These are phyloP conservation scores for Lentinula guzmanii DNA, from an alignment of 768 basidiomycete genomes.

Conservation along the genomic window DNA sequence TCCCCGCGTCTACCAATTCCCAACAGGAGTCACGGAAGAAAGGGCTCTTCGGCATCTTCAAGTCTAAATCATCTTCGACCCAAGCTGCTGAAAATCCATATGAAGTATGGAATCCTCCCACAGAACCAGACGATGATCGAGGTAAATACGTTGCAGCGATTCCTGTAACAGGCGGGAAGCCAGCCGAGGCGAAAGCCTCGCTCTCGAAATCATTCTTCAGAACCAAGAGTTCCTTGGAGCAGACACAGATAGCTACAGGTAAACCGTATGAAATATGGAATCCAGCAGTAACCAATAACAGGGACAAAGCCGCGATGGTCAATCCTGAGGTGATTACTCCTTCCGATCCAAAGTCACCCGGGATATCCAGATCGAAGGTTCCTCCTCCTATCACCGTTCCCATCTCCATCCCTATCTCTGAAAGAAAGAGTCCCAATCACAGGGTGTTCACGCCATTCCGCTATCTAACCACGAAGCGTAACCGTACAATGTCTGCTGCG, in stretches of 20 bases:
- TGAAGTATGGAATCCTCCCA: not conserved
- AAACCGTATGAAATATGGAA: not conserved
- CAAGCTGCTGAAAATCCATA: not conserved
- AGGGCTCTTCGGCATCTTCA: conserved; percentile 30
- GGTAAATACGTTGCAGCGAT: not conserved
- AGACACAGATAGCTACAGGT: not conserved
- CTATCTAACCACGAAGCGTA: conserved; percentile 49
- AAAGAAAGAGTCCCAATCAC: conserved; percentile 33
- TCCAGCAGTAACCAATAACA: not conserved
- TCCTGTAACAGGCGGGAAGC: not conserved
- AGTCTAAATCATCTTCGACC: conserved; percentile 12
- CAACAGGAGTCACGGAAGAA: conserved; percentile 30
- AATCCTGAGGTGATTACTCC: not conserved
- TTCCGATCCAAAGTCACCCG: not conserved
- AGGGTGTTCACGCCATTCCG: conserved; percentile 60
- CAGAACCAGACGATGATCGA: not conserved
- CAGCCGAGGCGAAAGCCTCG: not conserved
- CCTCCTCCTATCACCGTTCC: conserved; percentile 22
- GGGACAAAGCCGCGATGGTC: not conserved
- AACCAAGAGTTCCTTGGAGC: conserved; percentile 9
- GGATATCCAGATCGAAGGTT: conserved; percentile 7
- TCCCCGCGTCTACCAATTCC: conserved; percentile 31
- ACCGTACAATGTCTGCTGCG: conserved; percentile 64
- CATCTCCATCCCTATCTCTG: conserved; percentile 21
- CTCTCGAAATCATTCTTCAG: conserved; percentile 17